These are phyloP conservation scores for Vaccinium macrocarpon DNA, from an alignment of 148 eudicot genomes.

Conservation along the genomic window DNA sequence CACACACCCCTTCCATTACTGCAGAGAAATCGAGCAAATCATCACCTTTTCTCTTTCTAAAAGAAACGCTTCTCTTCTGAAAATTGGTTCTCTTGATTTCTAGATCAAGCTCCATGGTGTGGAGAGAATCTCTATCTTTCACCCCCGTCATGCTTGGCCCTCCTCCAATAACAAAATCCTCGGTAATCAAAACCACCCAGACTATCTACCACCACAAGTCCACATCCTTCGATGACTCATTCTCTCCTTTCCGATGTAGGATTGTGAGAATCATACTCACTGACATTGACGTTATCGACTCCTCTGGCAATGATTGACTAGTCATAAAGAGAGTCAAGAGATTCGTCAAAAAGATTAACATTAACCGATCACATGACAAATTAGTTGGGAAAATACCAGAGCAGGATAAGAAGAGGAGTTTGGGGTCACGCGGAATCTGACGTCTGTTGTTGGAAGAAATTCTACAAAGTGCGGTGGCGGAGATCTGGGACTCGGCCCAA, in stretches of 20 bases:
- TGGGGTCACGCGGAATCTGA: conserved; percentile 11
- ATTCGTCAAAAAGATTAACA: conserved; percentile 26
- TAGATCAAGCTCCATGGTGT: background rate
- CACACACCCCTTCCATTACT: no score
- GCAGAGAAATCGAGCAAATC: background rate
- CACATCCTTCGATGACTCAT: background rate
- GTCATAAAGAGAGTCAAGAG: conserved; percentile 23
- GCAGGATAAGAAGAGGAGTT: background rate
- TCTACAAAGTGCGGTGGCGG: conserved; percentile 36
- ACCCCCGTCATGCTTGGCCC: background rate
- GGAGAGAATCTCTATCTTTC: background rate
- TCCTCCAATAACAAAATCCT: conserved; percentile 16
- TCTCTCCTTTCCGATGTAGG: background rate
- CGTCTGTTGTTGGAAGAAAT: conserved; percentile 20
- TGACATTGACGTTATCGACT: conserved; percentile 43
- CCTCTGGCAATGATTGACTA: conserved; percentile 17
- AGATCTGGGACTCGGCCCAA: conserved; percentile 47
- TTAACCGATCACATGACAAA: background rate
- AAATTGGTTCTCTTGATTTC: no score
- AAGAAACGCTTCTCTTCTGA: no score
- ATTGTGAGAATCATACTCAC: conserved; percentile 33
- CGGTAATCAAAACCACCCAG: conserved; percentile 23
- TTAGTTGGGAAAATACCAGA: background rate
- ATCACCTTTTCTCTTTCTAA: background rate
- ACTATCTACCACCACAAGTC: background rate